phyloP scores from a whole-genome alignment of 2,329 filamentous ascomycete genomes.

The Colletotrichum coccodes region DNA sequence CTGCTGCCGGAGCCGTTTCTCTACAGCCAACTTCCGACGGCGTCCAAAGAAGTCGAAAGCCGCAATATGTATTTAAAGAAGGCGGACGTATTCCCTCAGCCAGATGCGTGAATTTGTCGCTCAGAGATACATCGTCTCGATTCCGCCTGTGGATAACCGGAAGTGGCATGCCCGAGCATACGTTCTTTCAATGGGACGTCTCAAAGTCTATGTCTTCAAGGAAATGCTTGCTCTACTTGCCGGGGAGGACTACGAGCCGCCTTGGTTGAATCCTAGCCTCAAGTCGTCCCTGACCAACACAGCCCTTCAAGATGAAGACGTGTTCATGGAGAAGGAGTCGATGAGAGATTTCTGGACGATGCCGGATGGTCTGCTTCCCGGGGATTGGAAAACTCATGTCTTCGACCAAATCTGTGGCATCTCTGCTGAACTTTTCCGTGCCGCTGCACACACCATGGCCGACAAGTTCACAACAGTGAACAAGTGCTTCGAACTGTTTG shows the following conservation, averaged over 20 bases:
- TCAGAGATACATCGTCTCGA: constrained; percentile 47
- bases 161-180: constrained; percentile 52
- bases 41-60: constrained; percentile 31
- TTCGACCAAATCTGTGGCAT: constrained; percentile 48
- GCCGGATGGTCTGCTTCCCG: constrained; percentile 41
- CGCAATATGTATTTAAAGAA: constrained; percentile 41
- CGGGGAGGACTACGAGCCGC: constrained; percentile 45
- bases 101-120: constrained; percentile 50
- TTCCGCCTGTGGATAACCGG: constrained; percentile 42
- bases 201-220: constrained; percentile 49
- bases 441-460: constrained; percentile 48
- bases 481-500: constrained; percentile 50
- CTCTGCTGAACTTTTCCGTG: constrained; percentile 45
- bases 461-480: constrained; percentile 49
- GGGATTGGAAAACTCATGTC: constrained; percentile 43
- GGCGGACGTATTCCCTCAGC: constrained; percentile 47
- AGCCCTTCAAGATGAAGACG: constrained; percentile 47
- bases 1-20: constrained; percentile 38
- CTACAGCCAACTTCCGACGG: not conserved
- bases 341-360: constrained; percentile 48
- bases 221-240: constrained; percentile 49
- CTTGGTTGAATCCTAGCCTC: constrained; percentile 47
- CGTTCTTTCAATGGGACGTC: constrained; percentile 46
- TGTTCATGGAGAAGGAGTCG: constrained; percentile 42
- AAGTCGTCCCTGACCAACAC: constrained; percentile 50